Percentiles rank a stretch among this genome's conserved stretches.
These are phyloP conservation scores for Boletus rufocinnamomeus DNA, from an alignment of 768 basidiomycete species.

Conservation along the genomic window DNA sequence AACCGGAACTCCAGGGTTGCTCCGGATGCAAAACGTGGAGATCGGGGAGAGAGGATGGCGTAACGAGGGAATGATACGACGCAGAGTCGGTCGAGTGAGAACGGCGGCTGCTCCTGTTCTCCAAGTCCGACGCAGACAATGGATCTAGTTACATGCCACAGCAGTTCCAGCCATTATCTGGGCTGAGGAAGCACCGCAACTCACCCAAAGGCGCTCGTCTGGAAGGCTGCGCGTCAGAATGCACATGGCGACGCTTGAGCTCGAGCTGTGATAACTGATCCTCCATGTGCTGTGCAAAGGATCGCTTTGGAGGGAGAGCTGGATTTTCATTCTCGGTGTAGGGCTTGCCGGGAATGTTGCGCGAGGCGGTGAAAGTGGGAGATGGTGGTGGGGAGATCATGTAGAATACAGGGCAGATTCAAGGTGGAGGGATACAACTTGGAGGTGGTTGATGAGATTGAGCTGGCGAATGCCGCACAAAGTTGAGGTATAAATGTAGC, in stretches of 20 bases:
- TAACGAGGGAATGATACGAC: slow-evolving; percentile 13
- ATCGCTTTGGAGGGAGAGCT: slow-evolving; percentile 23
- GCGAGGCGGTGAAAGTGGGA: slow-evolving; percentile 5
- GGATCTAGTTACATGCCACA: slow-evolving; percentile 26
- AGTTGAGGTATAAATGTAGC: slow-evolving; percentile 29
- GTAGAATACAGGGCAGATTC: slow-evolving; percentile 8
- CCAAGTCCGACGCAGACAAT: slow-evolving; percentile 24
- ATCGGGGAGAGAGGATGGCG: slow-evolving; percentile 17
- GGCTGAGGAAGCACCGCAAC: slow-evolving; percentile 8
- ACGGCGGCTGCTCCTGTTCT: slow-evolving; percentile 18
- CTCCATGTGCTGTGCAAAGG: slow-evolving; percentile 21
- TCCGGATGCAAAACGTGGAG: slow-evolving; percentile 7
- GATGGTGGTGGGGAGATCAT: slow-evolving; percentile 26
- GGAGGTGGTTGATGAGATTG: slow-evolving; percentile 16
- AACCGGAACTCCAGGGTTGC: slow-evolving; percentile 14
- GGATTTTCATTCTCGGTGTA: slow-evolving; percentile 16
- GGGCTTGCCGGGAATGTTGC: slow-evolving; percentile 1
- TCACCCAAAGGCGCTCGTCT: slow-evolving; percentile 31
- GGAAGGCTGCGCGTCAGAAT: slow-evolving; percentile 2
- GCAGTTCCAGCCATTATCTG: not conserved
- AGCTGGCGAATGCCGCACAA: slow-evolving; percentile 7
- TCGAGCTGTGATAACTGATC: slow-evolving; percentile 16
- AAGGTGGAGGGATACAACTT: slow-evolving; percentile 9
- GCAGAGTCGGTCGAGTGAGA: slow-evolving; percentile 7
- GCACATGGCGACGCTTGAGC: slow-evolving; percentile 26